phyloP scores from a whole-genome alignment of 192 early-diverging fungal species.

The Linnemannia hyalina region DNA sequence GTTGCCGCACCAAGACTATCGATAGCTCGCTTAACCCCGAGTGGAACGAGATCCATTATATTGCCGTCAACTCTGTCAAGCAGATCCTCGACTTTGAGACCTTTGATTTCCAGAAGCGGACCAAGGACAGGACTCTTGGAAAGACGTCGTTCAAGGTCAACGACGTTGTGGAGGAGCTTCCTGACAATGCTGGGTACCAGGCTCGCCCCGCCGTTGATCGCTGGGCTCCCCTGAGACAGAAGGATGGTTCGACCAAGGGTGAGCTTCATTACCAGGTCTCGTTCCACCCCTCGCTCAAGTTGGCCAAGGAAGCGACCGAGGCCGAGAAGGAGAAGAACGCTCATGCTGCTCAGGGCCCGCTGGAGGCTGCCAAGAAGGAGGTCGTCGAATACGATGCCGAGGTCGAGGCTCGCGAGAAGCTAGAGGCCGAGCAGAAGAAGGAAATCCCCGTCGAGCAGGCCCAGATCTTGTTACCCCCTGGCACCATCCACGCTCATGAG shows the following conservation, averaged over 20 bases:
- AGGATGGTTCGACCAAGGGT: slow-evolving; percentile 71
- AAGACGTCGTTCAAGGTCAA: slow-evolving; percentile 72
- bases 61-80: slow-evolving; percentile 79
- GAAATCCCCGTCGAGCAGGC: slow-evolving; percentile 2
- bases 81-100: slow-evolving; percentile 83
- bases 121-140: slow-evolving; percentile 89
- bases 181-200: slow-evolving; percentile 29
- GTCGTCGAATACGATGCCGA: neutral
- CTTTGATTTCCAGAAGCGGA: slow-evolving; percentile 90
- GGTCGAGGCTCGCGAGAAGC: neutral
- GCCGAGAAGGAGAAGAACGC: slow-evolving; percentile 22
- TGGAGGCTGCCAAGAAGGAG: slow-evolving; percentile 12
- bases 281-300: slow-evolving; percentile 62
- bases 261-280: slow-evolving; percentile 67
- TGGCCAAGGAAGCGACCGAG: slow-evolving; percentile 33
- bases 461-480: slow-evolving; percentile 18
- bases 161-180: slow-evolving; percentile 67
- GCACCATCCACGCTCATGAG: slow-evolving; percentile 31
- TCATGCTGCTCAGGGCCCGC: neutral
- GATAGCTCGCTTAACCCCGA: slow-evolving; percentile 88
- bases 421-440: neutral
- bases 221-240: slow-evolving; percentile 69
- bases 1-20: slow-evolving; percentile 84
- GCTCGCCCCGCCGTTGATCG: slow-evolving; percentile 27
- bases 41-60: slow-evolving; percentile 92